Percentiles rank a stretch among this genome's conserved stretches.
Conservation (phyloP, 192 early-diverging fungal species). For the Tieghemiomyces parasiticus region DNA sequence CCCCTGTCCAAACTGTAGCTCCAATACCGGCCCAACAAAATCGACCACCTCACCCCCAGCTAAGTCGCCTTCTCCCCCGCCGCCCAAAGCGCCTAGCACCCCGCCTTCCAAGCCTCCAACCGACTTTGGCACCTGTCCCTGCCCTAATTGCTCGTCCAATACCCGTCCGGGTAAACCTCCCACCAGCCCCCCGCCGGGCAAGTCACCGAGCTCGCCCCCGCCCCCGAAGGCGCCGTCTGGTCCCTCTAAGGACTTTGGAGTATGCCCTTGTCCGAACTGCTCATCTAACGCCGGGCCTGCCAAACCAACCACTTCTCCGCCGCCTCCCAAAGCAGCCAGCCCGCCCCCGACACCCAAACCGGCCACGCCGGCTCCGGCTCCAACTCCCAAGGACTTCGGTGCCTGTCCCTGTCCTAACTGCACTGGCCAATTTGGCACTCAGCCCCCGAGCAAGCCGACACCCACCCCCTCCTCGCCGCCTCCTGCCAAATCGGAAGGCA, state of each 20-base stretch:
- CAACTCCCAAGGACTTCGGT: not conserved
- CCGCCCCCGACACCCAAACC: too few relatives aligned
- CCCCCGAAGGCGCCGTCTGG: not conserved
- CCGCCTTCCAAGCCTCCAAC: not conserved
- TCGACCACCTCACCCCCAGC: too few relatives aligned
- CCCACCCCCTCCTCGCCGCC: too few relatives aligned
- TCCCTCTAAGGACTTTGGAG: not conserved
- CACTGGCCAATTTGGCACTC: too few relatives aligned
- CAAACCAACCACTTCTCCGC: not conserved
- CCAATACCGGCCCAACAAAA: not conserved
- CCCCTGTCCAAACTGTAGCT: not conserved
- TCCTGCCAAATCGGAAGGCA: too few relatives aligned
- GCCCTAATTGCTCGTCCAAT: not conserved
- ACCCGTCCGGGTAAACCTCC: not conserved
- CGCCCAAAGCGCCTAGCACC: not conserved
- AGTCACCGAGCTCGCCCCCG: not conserved
- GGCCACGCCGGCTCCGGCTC: not conserved
- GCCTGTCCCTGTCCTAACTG: constrained; percentile 1
- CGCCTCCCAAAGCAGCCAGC: too few relatives aligned
- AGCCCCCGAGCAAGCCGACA: too few relatives aligned
- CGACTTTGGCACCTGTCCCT: not conserved
- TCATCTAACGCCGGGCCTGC: not conserved
- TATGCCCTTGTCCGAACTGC: constrained; percentile 1
- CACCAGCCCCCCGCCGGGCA: not conserved
- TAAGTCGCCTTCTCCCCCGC: not conserved